Conservation (phyloP, 495 filamentous ascomycete genomes). For the Penicillium cosmopolitanum region DNA sequence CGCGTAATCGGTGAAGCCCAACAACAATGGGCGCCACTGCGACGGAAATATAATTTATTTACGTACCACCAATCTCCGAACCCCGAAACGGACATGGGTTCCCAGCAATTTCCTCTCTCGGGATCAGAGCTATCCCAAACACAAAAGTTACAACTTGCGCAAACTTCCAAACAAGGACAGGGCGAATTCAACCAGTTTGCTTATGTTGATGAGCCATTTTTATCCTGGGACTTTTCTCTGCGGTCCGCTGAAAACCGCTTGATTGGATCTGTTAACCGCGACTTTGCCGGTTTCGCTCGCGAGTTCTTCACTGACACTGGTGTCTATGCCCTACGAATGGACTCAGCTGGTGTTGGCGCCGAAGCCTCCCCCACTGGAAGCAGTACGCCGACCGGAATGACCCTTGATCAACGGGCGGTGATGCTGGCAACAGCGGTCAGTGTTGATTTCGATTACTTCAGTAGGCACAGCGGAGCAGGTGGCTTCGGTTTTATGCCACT, state of each 20-base stretch:
- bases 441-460: constrained; percentile 77
- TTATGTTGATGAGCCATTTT: constrained; percentile 58
- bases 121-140: constrained; percentile 51
- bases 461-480: constrained; percentile 56
- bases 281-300: constrained; percentile 69
- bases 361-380: constrained; percentile 36
- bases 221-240: constrained; percentile 64
- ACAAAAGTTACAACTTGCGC: constrained; percentile 51
- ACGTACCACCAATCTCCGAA: constrained; percentile 48
- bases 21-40: constrained; percentile 67
- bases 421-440: constrained; percentile 74
- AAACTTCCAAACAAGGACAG: constrained; percentile 31
- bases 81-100: constrained; percentile 41
- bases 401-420: constrained; percentile 70
- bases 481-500: constrained; percentile 60
- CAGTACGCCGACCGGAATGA: constrained; percentile 54
- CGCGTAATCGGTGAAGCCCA: constrained; percentile 69
- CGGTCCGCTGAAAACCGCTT: constrained; percentile 47
- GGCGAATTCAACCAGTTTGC: constrained; percentile 65
- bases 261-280: constrained; percentile 68
- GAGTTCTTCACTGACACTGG: constrained; percentile 75
- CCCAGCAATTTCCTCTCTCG: constrained; percentile 41
- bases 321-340: constrained; percentile 71
- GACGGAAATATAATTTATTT: constrained; percentile 72
- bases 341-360: constrained; percentile 54